Percentiles rank a stretch among this genome's conserved stretches.
Evolutionary conservation across 2,329 filamentous ascomycete species (phyloP).

Genomic region (Cadophora gregata): DNA sequence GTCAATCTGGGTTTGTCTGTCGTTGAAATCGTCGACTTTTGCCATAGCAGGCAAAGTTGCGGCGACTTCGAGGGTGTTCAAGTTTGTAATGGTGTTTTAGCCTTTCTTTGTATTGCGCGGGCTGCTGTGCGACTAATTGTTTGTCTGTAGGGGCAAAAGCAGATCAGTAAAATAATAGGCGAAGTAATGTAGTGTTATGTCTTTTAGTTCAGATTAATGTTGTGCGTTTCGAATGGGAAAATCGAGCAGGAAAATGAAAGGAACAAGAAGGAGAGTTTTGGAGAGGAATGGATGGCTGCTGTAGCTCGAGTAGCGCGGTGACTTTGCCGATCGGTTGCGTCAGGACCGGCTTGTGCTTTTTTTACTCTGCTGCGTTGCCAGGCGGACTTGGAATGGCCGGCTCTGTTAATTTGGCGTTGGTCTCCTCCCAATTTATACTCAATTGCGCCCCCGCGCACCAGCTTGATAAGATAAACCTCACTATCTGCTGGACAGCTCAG

Average conservation of each 20-base stretch:
- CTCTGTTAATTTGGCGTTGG: constrained; percentile 9
- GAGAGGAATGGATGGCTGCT: background rate
- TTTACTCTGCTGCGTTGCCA: background rate
- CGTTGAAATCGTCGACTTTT: constrained; percentile 70
- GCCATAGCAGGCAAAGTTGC: constrained; percentile 70
- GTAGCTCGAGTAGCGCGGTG: constrained; percentile 16
- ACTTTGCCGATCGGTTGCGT: constrained; percentile 14
- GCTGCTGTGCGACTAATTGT: constrained; percentile 12
- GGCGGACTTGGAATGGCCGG: background rate
- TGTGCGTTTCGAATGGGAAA: background rate
- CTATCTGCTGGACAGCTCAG: constrained; percentile 9
- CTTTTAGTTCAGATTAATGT: background rate
- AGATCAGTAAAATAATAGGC: constrained; percentile 7
- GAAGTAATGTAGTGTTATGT: background rate
- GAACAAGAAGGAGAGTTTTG: background rate
- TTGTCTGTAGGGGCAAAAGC: constrained; percentile 12
- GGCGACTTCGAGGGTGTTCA: constrained; percentile 34
- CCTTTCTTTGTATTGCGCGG: constrained; percentile 18
- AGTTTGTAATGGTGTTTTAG: background rate
- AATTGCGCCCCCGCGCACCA: constrained; percentile 17
- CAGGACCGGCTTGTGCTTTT: constrained; percentile 18
- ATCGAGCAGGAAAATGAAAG: background rate
- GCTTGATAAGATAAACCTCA: background rate
- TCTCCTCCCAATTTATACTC: background rate
- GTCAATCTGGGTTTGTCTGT: constrained; percentile 67